Evolutionary conservation across 108 stramenopile genomes (phyloP), one percentile per base, ranked within the genome.

Genomic region (Cyclotella atomus): DNA sequence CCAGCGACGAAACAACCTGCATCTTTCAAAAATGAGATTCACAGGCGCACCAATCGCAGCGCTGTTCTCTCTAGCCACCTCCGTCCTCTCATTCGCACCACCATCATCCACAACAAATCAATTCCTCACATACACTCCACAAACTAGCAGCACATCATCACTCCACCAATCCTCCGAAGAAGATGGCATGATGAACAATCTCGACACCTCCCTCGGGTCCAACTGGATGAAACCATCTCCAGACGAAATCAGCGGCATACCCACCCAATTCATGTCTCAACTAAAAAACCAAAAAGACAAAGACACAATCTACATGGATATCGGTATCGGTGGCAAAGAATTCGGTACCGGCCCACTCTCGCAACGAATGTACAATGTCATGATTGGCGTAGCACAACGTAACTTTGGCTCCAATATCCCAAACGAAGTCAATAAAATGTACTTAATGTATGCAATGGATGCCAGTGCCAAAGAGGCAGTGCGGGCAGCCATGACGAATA

Each of bases 391-490:
- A 17, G 82, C 77, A 0, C 2, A 45, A 14, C 75, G 67, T 25
- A 56, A 61, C 28, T 45, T 59, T 33, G 61, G 46, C 52, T 34
- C 56, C 2, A 77, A 30, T n/a, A 47, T 89, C 38, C 78, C 71
- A 12, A 67, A 76, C 27, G 89, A 89, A 33, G 71, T 91, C 36
- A 28, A 56, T 4, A 50, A 73, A 24, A 63, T 86, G 2, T 91
- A 87, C 52, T 66, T 55, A 24, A 24, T 91, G 9, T 91, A 85
- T 71, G 82, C 89, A 6, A 92, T 95, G 91, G 93, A 95, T 72
- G 84, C 87, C 44, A 86, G 85, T 30, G 93, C 93, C 30, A 92
- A 92, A 59, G 90, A 95, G 71, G 93, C 89, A 16, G 85, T 85
- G n/a, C 70, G 75, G 64, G 88, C 76, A 7, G 91, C 93, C n/a